phyloP scores from a whole-genome alignment of 1,284 basidiomycete genomes.

The Neonothopanus nambi region DNA sequence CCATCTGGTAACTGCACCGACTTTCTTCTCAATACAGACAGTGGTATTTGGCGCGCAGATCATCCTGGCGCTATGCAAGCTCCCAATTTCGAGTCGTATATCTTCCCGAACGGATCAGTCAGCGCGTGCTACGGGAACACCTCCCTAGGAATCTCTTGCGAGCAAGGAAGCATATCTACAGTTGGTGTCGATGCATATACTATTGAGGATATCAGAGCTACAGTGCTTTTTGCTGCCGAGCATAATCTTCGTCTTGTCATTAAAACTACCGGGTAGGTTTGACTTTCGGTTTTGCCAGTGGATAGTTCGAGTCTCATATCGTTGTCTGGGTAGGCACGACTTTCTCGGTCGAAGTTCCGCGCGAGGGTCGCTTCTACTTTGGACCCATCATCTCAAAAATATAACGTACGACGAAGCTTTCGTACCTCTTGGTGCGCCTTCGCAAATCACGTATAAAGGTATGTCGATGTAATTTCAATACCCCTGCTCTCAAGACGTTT shows the following conservation, averaged over 20 bases:
- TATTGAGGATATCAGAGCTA: conserved; percentile 33
- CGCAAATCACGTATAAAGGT: conserved; percentile 20
- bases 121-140: conserved; percentile 43
- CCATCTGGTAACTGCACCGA: conserved; percentile 37
- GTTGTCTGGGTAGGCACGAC: conserved; percentile 27
- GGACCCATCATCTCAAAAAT: conserved; percentile 39
- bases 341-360: conserved; percentile 35
- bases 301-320: too few species aligned
- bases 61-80: conserved; percentile 40
- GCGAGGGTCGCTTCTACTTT: conserved; percentile 34
- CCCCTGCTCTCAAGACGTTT: not conserved
- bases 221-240: conserved; percentile 33
- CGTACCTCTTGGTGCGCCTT: conserved; percentile 28
- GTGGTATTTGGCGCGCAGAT: conserved; percentile 40
- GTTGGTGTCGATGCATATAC: conserved; percentile 31
- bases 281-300: not conserved
- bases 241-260: conserved; percentile 40
- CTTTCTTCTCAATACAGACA: conserved; percentile 25
- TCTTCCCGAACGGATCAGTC: conserved; percentile 38
- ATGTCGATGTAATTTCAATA: not conserved
- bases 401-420: conserved; percentile 32
- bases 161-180: conserved; percentile 46
- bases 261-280: conserved; percentile 40
- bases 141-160: conserved; percentile 37
- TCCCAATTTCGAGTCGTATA: conserved; percentile 41